Evolutionary conservation across 495 filamentous ascomycete species (phyloP), one percentile per base, ranked within the genome.

Genomic region (Penicillium crystallinum): DNA sequence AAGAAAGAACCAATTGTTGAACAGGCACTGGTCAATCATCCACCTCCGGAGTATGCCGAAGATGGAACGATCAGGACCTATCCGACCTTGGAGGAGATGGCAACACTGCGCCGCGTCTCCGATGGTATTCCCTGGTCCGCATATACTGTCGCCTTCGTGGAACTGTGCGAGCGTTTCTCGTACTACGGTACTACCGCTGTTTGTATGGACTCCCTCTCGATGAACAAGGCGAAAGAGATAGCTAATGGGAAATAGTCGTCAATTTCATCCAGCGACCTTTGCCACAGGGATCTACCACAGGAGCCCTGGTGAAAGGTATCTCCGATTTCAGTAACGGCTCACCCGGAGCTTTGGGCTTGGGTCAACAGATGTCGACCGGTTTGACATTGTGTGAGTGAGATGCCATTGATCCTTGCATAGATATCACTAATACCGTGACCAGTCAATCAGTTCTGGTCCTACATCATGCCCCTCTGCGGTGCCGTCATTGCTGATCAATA

Each of bases 151-250:
- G 86, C 83, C 18, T 84, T 89, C 56, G 79, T 89, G 42, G 88
- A 91, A 68, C 65, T 89, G 50, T 86, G 81, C 70, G 88, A 91
- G 73, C 83, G 87, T 31, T 88, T 89, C 70, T 85, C 83, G 8
- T 90, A 87, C 73, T 90, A 90, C 63, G 88, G 87, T 47, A 87
- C 84, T 12, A 86, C 80, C 18, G 82, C 81, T 34, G 83, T 90
- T 41, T 87, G 82, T 85, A 74, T 54, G 78, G 68, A n/a, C 1
- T n/a, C 21, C 7, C 11, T 48, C 4, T n/a, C 14, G n/a, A 10
- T 14, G 4, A 15, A 0, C 14, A 7, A 27, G 23, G 7, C 15
- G 10, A 6, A n/a, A n/a, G n/a, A n/a, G n/a, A 8, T 25, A 14
- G 23, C 52, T 49, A 38, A 57, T 33, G 11, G 10, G 10, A 46